Conservation (phyloP, 1,284 basidiomycete species). For the Puccinia horiana region DNA sequence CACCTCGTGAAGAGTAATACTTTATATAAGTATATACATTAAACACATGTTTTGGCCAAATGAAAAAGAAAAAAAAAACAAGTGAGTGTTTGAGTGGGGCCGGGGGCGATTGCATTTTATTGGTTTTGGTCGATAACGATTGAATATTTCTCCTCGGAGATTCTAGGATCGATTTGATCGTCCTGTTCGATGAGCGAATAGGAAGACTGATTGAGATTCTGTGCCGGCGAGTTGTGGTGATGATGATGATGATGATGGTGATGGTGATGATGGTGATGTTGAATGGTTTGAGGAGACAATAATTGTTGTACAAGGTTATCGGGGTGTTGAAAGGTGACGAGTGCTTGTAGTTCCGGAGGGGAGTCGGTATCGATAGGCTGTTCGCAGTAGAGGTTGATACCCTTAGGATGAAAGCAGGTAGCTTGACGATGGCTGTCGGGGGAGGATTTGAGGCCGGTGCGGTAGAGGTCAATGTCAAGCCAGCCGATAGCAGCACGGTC, state of each 20-base stretch:
- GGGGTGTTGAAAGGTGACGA: neutral
- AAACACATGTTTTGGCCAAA: too few relatives aligned
- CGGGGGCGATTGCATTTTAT: too few relatives aligned
- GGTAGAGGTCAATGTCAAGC: conserved; percentile 28
- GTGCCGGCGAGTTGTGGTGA: neutral
- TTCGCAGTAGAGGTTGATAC: conserved; percentile 44
- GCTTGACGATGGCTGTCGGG: neutral
- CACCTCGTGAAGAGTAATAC: too few relatives aligned
- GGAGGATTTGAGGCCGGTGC: neutral
- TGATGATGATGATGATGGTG: conserved; percentile 22
- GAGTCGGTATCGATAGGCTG: conserved; percentile 32
- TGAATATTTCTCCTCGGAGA: neutral
- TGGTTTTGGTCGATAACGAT: too few relatives aligned
- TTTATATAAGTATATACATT: too few relatives aligned
- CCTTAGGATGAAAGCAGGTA: conserved; percentile 26
- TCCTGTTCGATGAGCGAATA: neutral
- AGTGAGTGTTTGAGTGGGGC: too few relatives aligned
- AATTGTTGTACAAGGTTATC: neutral
- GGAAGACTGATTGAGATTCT: neutral
- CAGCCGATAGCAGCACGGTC: conserved; percentile 45
- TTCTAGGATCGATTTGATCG: neutral
- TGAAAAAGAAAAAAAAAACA: too few relatives aligned
- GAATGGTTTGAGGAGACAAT: neutral
- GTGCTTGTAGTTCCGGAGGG: neutral
- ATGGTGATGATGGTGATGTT: neutral